These are phyloP conservation scores for Neostapfia colusana DNA, from an alignment of 176 grass and related monocot genomes.

Conservation along the genomic window DNA sequence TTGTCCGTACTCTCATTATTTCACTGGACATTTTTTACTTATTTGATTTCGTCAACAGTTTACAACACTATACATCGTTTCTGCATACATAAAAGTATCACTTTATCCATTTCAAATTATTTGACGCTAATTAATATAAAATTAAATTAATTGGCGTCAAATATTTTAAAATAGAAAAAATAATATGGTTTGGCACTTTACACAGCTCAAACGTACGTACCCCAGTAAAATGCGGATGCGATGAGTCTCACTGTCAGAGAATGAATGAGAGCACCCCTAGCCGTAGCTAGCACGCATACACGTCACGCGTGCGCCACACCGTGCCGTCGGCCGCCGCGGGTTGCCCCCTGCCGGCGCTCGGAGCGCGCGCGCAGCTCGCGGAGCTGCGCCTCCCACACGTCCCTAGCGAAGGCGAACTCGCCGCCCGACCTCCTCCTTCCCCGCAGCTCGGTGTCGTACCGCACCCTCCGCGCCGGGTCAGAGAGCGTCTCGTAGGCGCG, in stretches of 20 bases:
- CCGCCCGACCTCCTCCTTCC: neutral
- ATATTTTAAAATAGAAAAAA: no score
- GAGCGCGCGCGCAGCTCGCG: constrained; percentile 40
- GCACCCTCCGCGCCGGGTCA: constrained; percentile 43
- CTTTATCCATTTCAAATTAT: no score
- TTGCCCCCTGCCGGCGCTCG: constrained; percentile 14
- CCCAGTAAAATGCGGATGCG: constrained; percentile 21
- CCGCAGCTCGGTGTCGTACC: constrained; percentile 55
- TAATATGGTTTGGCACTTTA: neutral
- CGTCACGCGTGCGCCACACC: neutral
- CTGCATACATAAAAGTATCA: no score
- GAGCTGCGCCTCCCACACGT: constrained; percentile 60
- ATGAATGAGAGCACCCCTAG: neutral
- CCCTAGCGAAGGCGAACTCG: constrained; percentile 1
- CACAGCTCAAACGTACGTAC: neutral
- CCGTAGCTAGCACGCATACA: no score
- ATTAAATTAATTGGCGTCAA: no score
- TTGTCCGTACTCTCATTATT: no score
- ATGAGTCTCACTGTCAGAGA: neutral
- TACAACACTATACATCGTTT: no score
- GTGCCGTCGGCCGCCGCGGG: neutral
- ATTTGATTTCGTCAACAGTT: no score
- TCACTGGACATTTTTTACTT: no score
- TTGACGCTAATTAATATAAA: no score
- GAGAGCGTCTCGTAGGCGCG: constrained; percentile 77